These are phyloP conservation scores for Kernera saxatilis DNA, from an alignment of 345 rosid genomes.

Conservation along the genomic window DNA sequence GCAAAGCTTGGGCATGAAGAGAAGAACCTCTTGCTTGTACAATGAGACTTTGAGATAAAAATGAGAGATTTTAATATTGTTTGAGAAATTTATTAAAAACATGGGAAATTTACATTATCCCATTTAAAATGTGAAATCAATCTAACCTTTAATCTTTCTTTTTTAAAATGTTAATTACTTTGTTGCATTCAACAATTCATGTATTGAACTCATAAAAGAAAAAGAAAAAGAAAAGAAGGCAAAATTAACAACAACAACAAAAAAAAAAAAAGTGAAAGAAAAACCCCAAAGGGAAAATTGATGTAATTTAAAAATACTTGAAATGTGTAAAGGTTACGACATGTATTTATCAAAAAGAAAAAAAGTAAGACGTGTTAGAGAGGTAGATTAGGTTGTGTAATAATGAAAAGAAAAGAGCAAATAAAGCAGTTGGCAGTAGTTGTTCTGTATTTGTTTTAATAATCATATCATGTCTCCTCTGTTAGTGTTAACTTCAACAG, in stretches of 20 bases:
- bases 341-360: conserved; percentile 1
- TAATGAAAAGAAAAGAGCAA: conserved; percentile 38
- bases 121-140: not conserved
- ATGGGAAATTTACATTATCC: not conserved
- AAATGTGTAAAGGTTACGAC: conserved; percentile 26
- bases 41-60: conserved; percentile 15
- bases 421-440: conserved; percentile 63
- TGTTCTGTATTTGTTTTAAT: conserved; percentile 47
- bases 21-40: conserved; percentile 58
- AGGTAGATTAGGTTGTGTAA: conserved; percentile 35
- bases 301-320: not conserved
- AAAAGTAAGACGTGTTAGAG: conserved; percentile 5
- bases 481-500: conserved; percentile 45
- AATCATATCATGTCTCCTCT: conserved; percentile 51
- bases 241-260: no score
- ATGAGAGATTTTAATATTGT: not conserved
- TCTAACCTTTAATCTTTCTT: not conserved
- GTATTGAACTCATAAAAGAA: no score
- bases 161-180: not conserved
- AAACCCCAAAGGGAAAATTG: not conserved
- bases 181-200: not conserved
- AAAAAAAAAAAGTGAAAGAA: not conserved
- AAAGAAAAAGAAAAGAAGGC: not conserved
- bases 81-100: not conserved
- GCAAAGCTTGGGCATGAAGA: conserved; percentile 69